Conservation (phyloP, 148 eudicot genomes). For the Rhododendron mucronatum region DNA sequence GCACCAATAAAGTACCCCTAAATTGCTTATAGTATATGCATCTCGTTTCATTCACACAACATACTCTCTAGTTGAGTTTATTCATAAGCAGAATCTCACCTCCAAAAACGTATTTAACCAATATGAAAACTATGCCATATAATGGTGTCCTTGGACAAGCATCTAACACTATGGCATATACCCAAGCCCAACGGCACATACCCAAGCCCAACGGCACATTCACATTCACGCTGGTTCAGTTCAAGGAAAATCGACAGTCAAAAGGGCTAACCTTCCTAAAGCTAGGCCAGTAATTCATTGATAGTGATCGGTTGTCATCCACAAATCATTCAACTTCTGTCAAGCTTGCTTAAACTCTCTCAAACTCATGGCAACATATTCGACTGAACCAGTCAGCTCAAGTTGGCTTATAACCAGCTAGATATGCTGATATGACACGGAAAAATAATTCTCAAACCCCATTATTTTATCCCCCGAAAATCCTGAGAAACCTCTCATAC, state of each 20-base stretch:
- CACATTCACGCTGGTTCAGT: not conserved
- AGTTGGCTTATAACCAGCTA: not conserved
- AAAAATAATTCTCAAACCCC: not conserved
- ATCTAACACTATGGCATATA: not conserved
- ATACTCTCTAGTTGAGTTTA: not conserved
- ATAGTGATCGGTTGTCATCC: not conserved
- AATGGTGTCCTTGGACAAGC: not conserved
- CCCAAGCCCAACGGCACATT: not conserved
- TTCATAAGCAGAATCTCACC: not conserved
- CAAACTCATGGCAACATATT: not conserved
- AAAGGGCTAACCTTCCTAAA: not conserved
- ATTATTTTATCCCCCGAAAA: not conserved
- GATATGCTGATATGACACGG: not conserved
- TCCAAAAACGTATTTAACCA: too few relatives aligned
- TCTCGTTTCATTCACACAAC: not conserved
- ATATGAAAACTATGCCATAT: not conserved
- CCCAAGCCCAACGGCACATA: not conserved
- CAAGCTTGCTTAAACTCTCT: not conserved
- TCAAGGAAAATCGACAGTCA: not conserved
- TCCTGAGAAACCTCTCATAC: not conserved
- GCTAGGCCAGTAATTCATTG: not conserved
- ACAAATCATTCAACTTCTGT: not conserved
- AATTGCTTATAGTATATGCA: not conserved
- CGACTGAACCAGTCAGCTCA: not conserved
- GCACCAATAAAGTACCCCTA: not conserved